Evolutionary conservation across 306 rosid genomes (phyloP).

Genomic region (Lupinus albus): DNA sequence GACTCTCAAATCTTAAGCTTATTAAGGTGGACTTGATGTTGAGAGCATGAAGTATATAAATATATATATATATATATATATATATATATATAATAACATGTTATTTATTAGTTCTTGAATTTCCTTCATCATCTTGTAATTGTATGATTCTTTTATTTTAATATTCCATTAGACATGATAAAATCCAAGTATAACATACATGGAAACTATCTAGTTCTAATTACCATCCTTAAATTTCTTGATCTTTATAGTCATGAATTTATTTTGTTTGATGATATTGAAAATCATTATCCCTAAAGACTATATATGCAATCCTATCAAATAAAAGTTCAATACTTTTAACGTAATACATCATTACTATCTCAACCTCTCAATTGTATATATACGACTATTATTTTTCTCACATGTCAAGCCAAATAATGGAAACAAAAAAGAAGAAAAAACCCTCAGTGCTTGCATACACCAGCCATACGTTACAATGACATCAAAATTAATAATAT

Average conservation of each 20-base stretch:
- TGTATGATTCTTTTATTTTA: conserved; percentile 4
- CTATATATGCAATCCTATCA: conserved; percentile 1
- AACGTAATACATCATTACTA: conserved; percentile 39
- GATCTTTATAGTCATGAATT: conserved; percentile 17
- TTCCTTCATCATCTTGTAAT: not conserved
- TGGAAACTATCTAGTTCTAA: not conserved
- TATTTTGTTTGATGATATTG: conserved; percentile 33
- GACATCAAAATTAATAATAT: conserved; percentile 29
- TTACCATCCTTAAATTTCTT: conserved; percentile 16
- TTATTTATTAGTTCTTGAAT: not conserved
- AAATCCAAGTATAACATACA: not conserved
- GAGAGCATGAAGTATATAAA: conserved; percentile 44
- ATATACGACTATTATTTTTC: conserved; percentile 32
- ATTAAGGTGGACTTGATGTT: conserved; percentile 10
- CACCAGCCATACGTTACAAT: conserved; percentile 45
- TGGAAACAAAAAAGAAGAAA: conserved; percentile 2
- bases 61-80: too few relatives aligned
- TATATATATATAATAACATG: too few relatives aligned
- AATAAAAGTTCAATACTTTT: conserved; percentile 16
- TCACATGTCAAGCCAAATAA: conserved; percentile 19
- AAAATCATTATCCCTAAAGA: conserved; percentile 28
- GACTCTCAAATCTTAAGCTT: conserved; percentile 27
- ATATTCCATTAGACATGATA: conserved; percentile 12
- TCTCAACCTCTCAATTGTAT: conserved; percentile 28
- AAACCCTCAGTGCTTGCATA: conserved; percentile 34